Percentiles rank a stretch among this genome's conserved stretches.
Conservation (phyloP, 1,139 yeast genomes). For the Candida tropicalis region DNA sequence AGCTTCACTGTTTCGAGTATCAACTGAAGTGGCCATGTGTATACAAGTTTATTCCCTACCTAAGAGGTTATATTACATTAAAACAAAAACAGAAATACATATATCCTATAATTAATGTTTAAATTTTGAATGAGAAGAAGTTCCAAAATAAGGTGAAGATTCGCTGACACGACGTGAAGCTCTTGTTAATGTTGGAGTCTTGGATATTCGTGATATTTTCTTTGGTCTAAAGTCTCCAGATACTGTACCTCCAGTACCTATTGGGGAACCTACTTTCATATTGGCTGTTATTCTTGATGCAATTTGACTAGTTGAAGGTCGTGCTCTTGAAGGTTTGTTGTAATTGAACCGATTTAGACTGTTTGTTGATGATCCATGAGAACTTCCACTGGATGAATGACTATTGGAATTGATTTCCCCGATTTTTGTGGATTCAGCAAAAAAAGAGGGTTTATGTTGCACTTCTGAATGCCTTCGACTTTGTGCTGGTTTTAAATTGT, state of each 20-base stretch:
- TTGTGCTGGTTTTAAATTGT: background rate
- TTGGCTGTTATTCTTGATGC: slow-evolving; percentile 20
- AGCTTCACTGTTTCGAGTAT: too few species aligned
- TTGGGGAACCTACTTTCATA: slow-evolving; percentile 16
- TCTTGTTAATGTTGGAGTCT: slow-evolving; percentile 14
- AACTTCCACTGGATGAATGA: slow-evolving; percentile 8
- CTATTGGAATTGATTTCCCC: slow-evolving; percentile 10
- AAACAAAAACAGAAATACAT: too few species aligned
- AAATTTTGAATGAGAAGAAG: background rate
- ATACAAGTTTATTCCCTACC: too few species aligned
- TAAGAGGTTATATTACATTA: too few species aligned
- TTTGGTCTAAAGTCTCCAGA: slow-evolving; percentile 2
- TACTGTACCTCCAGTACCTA: slow-evolving; percentile 2
- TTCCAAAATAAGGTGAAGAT: slow-evolving; percentile 16
- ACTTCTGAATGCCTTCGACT: background rate
- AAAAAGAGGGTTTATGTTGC: slow-evolving; percentile 13
- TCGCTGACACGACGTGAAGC: slow-evolving; percentile 10
- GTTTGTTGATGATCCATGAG: slow-evolving; percentile 11
- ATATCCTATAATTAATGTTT: background rate
- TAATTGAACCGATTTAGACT: slow-evolving; percentile 5
- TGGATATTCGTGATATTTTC: slow-evolving; percentile 7
- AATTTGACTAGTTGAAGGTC: slow-evolving; percentile 16
- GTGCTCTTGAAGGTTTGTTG: background rate
- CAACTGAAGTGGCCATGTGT: too few species aligned
- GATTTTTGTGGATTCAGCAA: slow-evolving; percentile 20